Evolutionary conservation across 2,329 filamentous ascomycete species (phyloP).

Genomic region (Alternaria sp.): DNA sequence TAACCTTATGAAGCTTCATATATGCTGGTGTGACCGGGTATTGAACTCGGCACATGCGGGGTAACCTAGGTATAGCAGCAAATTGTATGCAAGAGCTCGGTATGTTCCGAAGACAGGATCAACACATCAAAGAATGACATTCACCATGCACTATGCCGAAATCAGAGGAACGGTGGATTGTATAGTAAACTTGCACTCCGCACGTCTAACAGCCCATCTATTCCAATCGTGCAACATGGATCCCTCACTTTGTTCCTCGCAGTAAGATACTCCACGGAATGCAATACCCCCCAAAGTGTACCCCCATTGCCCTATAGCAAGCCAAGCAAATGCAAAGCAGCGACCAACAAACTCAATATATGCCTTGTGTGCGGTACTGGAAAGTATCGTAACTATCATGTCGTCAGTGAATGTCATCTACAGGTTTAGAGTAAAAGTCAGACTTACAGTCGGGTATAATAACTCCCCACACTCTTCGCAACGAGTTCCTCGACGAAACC

Average conservation of each 20-base stretch:
- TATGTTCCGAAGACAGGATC: not conserved
- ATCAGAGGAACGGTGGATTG: not conserved
- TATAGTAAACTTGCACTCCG: not conserved
- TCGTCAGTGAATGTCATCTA: no score
- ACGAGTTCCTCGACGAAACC: slow-evolving; percentile 83
- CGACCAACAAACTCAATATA: slow-evolving; percentile 65
- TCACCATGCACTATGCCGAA: not conserved
- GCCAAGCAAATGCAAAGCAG: not conserved
- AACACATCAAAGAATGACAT: not conserved
- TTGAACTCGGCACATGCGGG: not conserved
- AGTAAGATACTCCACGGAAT: not conserved
- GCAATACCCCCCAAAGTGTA: not conserved
- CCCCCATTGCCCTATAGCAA: not conserved
- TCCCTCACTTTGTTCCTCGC: not conserved
- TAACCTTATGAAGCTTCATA: not conserved
- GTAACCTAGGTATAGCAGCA: not conserved
- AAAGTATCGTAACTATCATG: slow-evolving; percentile 76
- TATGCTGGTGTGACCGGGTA: not conserved
- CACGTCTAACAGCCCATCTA: not conserved
- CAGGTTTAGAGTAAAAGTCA: not conserved
- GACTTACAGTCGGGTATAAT: slow-evolving; percentile 82
- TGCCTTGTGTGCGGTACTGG: slow-evolving; percentile 86
- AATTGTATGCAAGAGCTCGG: not conserved
- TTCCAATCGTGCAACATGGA: not conserved
- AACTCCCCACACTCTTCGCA: slow-evolving; percentile 81